phyloP scores from a whole-genome alignment of 306 rosid species.

The Cicer chorassanicum region DNA sequence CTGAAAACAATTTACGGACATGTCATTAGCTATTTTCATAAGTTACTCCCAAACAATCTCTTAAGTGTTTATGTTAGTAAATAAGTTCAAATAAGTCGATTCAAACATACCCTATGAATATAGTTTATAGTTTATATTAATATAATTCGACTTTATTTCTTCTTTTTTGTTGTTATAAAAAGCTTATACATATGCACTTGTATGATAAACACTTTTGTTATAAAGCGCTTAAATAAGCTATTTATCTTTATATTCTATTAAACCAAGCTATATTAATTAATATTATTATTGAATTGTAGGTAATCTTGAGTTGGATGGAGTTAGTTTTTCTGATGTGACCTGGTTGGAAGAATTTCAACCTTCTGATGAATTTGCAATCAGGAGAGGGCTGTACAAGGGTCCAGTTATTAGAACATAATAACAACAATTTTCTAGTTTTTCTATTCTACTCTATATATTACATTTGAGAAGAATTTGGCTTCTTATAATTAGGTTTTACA shows the following conservation, averaged over 20 bases:
- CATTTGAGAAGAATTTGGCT: conserved; percentile 43
- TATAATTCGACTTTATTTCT: background rate
- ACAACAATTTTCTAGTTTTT: conserved; percentile 30
- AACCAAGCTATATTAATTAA: too few relatives aligned
- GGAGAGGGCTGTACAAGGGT: conserved; percentile 91
- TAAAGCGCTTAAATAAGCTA: background rate
- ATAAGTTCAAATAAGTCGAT: too few relatives aligned
- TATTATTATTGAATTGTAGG: conserved; percentile 48
- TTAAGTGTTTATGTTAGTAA: too few relatives aligned
- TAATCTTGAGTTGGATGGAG: conserved; percentile 60
- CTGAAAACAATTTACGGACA: too few relatives aligned
- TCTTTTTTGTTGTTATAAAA: background rate
- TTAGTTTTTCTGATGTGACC: conserved; percentile 56
- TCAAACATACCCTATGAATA: background rate
- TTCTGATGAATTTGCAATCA: conserved; percentile 83
- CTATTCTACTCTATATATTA: background rate
- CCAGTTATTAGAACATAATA: conserved; percentile 83
- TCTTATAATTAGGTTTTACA: conserved; percentile 50
- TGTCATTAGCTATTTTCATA: too few relatives aligned
- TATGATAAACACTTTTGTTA: background rate
- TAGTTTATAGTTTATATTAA: background rate
- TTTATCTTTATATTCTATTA: too few relatives aligned
- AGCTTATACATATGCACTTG: background rate
- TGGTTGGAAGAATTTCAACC: conserved; percentile 94
- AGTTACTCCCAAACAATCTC: too few relatives aligned